phyloP scores from a whole-genome alignment of 805 yeast species.

The Ogataea parapolymorpha region DNA sequence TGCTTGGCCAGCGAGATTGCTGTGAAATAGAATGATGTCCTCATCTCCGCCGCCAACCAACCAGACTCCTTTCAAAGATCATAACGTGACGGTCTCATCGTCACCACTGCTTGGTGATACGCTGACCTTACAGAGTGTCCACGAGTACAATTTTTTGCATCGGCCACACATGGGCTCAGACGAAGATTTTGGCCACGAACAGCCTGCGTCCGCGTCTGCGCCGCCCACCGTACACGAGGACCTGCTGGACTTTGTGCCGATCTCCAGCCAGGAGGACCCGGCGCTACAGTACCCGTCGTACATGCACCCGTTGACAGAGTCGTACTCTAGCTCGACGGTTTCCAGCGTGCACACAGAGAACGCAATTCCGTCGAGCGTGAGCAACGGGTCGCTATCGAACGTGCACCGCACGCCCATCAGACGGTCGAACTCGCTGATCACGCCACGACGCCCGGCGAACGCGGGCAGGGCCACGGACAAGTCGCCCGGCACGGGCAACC shows the following conservation, averaged over 20 bases:
- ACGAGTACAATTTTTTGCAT: slow-evolving; percentile 15
- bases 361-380: slow-evolving; percentile 16
- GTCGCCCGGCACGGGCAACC: slow-evolving; percentile 41
- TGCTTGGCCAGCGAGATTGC: slow-evolving; percentile 5
- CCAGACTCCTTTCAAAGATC: slow-evolving; percentile 18
- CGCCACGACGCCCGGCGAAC: slow-evolving; percentile 23
- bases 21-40: slow-evolving; percentile 30
- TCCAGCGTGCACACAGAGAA: slow-evolving; percentile 27
- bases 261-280: slow-evolving; percentile 25
- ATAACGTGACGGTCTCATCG: slow-evolving; percentile 20
- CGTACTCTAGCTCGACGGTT: slow-evolving; percentile 33
- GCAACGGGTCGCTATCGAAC: slow-evolving; percentile 19
- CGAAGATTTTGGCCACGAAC: slow-evolving; percentile 4
- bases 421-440: slow-evolving; percentile 18
- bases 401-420: slow-evolving; percentile 24
- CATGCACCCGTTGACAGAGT: slow-evolving; percentile 25
- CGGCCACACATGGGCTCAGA: slow-evolving; percentile 4
- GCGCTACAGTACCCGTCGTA: slow-evolving; percentile 27
- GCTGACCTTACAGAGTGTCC: slow-evolving; percentile 20
- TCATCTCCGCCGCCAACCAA: slow-evolving; percentile 32
- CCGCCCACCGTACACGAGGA: slow-evolving; percentile 14
- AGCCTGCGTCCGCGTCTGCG: slow-evolving; percentile 5
- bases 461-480: slow-evolving; percentile 21
- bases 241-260: slow-evolving; percentile 30
- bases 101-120: slow-evolving; percentile 24